These are phyloP conservation scores for Rhodamnia argentea DNA, from an alignment of 345 rosid species.

Conservation along the genomic window DNA sequence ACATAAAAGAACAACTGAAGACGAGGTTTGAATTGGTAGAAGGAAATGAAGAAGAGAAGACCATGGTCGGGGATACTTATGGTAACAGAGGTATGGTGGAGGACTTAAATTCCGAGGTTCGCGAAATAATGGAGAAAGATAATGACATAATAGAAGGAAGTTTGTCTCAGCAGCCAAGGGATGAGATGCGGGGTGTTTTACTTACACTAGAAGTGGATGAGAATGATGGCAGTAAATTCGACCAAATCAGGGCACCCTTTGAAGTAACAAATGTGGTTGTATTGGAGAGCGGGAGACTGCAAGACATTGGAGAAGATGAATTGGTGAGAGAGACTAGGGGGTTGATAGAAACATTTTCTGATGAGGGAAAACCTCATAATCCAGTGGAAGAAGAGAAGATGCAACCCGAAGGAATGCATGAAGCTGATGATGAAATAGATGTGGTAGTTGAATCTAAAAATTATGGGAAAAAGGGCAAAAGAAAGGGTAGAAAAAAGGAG, in stretches of 20 bases:
- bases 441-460: background rate
- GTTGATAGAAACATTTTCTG: conserved; percentile 31
- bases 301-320: conserved; percentile 9
- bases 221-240: background rate
- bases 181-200: background rate
- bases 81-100: background rate
- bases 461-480: background rate
- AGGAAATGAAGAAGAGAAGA: background rate
- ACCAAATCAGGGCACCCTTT: background rate
- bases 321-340: conserved; percentile 27
- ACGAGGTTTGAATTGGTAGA: conserved; percentile 11
- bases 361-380: conserved; percentile 11
- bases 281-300: background rate
- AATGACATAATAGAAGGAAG: background rate
- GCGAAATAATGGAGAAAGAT: background rate
- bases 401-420: background rate
- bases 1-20: background rate
- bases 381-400: background rate
- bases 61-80: background rate
- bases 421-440: background rate
- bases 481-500: background rate
- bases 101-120: background rate
- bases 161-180: background rate
- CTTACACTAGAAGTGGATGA: conserved; percentile 10
- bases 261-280: background rate